Evolutionary conservation across 148 eudicot species (phyloP), one percentile per base, ranked within the genome.

Genomic region (Camellia granthamiana): DNA sequence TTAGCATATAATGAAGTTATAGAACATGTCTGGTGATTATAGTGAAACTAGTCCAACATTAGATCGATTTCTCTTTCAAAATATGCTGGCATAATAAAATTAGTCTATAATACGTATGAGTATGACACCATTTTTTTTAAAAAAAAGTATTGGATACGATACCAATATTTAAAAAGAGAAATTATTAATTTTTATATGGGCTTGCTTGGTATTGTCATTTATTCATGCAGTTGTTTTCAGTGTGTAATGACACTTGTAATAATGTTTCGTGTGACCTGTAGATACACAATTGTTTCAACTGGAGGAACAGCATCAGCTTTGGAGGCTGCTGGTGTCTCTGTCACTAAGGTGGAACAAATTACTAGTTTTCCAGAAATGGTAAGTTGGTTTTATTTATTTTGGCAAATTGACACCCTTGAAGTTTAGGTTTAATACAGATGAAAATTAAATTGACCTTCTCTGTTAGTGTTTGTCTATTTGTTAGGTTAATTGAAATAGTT

Each of bases 291-390:
- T 80, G 89, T 97, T 76, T 97, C 99, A 78, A 97, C 99, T 21
- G 99, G 98, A 86, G 99, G 99, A 83, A 97, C 98, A 69, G 93
- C 99, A 74, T 90, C 94, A 83, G 87, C 94, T 56, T 82, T 97
- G 85, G 97, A 90, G 79, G 85, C 80, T 80, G 84, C 85, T 80
- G 97, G 99, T 56, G 88, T 94, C 7, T 79, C 94, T 77, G 99
- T 97, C 47, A 94, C 97, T 78, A 92, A 89, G 86, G 99, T 97
- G 80, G 99, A 97, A 85, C 86, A 94, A 65, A 76, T 97, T 44
- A 97, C 99, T 62, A 55, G 70, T 76, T 97, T 97, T 77, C 99
- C 99, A 49, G 99, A 97, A 88, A 97, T 97, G 99, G 99, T 94
- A 64, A 84, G 88, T 60, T 65, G n/a, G 59, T 63, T 41, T 62